phyloP scores from a whole-genome alignment of 129 eudicot genomes.

The Scalesia atractyloides region DNA sequence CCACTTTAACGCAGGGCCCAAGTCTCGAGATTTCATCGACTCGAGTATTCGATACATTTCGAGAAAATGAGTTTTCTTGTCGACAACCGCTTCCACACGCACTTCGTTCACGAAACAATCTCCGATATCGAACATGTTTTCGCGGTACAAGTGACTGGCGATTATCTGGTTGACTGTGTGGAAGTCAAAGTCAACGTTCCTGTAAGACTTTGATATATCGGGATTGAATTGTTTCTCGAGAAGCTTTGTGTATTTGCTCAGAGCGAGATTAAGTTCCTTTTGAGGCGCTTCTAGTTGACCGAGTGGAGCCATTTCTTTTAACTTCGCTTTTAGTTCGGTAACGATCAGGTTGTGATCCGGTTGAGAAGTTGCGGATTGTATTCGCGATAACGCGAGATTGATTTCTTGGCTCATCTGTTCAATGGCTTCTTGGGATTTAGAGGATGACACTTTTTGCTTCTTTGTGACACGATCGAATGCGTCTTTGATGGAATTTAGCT shows the following conservation, averaged over 20 bases:
- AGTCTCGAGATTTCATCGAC: constrained; percentile 71
- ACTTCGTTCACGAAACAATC: constrained; percentile 72
- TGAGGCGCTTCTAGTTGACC: constrained; percentile 69
- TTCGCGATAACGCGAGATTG: constrained; percentile 57
- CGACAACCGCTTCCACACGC: constrained; percentile 47
- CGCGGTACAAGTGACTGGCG: constrained; percentile 77
- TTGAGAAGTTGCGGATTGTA: constrained; percentile 49
- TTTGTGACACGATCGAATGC: constrained; percentile 93
- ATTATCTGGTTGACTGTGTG: constrained; percentile 71
- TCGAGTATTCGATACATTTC: constrained; percentile 77
- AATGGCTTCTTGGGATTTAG: constrained; percentile 71
- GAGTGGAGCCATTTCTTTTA: constrained; percentile 70
- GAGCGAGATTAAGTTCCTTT: constrained; percentile 76
- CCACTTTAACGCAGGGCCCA: constrained; percentile 84
- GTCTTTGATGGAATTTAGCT: constrained; percentile 76
- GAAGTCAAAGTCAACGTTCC: constrained; percentile 66
- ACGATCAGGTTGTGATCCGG: constrained; percentile 55
- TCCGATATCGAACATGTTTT: constrained; percentile 74
- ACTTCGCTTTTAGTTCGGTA: constrained; percentile 55
- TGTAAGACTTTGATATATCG: constrained; percentile 79
- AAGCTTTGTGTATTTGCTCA: constrained; percentile 76
- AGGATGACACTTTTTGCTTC: constrained; percentile 77
- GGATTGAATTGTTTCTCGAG: constrained; percentile 85
- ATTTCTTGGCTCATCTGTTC: constrained; percentile 68
- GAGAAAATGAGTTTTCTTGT: constrained; percentile 53